Evolutionary conservation across 1,284 basidiomycete species (phyloP).

Genomic region (Anthracocystis walkeri): DNA sequence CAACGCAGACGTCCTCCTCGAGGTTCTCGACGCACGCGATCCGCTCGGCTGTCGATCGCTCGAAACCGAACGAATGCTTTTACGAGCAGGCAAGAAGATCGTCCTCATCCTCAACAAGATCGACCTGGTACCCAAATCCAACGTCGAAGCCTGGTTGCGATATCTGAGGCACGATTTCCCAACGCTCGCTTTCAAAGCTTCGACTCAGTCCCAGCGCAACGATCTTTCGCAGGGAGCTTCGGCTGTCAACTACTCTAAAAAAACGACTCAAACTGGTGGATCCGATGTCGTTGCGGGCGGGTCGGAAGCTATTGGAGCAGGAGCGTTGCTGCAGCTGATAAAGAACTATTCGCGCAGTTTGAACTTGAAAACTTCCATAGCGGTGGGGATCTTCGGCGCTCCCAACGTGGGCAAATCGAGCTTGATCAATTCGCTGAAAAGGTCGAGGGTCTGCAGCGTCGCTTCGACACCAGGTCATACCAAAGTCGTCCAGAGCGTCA

Average conservation of each 20-base stretch:
- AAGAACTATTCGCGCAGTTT: slow-evolving; percentile 81
- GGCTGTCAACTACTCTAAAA: slow-evolving; percentile 25
- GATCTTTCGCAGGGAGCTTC: slow-evolving; percentile 55
- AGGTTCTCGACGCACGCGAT: slow-evolving; percentile 68
- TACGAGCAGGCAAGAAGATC: slow-evolving; percentile 61
- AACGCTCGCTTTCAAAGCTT: slow-evolving; percentile 92
- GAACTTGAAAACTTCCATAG: slow-evolving; percentile 70
- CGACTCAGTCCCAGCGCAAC: slow-evolving; percentile 85
- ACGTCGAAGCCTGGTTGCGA: slow-evolving; percentile 89
- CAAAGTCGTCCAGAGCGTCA: slow-evolving; percentile 90
- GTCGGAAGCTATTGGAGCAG: slow-evolving; percentile 72
- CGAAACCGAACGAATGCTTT: slow-evolving; percentile 58
- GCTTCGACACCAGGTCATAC: slow-evolving; percentile 95
- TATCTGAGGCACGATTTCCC: slow-evolving; percentile 91
- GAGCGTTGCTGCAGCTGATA: slow-evolving; percentile 81
- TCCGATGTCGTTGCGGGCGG: slow-evolving; percentile 36
- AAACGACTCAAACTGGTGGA: not conserved
- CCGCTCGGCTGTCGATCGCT: slow-evolving; percentile 73
- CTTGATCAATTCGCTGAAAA: slow-evolving; percentile 92
- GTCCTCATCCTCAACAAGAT: slow-evolving; percentile 59
- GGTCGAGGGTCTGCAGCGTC: slow-evolving; percentile 79
- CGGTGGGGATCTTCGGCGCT: slow-evolving; percentile 93
- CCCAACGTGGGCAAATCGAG: slow-evolving; percentile 98
- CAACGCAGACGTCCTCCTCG: slow-evolving; percentile 84
- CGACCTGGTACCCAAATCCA: slow-evolving; percentile 83